phyloP scores from a whole-genome alignment of 1,284 basidiomycete species.

The Cutaneotrichosporon sp. region DNA sequence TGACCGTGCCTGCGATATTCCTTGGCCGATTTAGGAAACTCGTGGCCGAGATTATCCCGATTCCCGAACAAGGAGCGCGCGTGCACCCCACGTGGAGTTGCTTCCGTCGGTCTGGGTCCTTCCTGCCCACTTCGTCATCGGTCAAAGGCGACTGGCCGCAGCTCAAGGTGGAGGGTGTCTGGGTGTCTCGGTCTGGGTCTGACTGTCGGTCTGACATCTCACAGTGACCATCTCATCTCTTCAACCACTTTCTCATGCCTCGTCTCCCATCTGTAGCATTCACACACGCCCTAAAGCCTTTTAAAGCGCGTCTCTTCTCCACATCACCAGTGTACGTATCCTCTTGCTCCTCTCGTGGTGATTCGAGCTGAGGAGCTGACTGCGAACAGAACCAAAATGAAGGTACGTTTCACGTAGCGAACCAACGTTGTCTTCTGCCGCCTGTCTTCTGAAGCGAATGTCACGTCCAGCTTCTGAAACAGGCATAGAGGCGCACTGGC shows the following conservation, averaged over 20 bases:
- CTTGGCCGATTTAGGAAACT: neutral
- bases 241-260: neutral
- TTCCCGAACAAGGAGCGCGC: no score
- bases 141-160: neutral
- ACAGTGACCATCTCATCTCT: neutral
- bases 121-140: neutral
- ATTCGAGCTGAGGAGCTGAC: neutral
- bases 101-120: no score
- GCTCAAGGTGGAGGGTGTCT: neutral
- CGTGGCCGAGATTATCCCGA: no score
- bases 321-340: neutral
- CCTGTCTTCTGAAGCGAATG: no score
- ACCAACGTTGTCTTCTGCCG: no score
- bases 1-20: neutral
- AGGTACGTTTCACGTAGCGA: neutral
- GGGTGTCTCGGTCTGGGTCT: no score
- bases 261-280: no score
- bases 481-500: no score
- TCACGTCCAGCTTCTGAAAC: no score
- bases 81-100: no score
- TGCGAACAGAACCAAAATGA: neutral
- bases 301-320: neutral
- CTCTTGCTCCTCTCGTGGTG: neutral
- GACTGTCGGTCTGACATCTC: no score
- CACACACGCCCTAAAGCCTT: neutral